Evolutionary conservation across 306 rosid species (phyloP).

Genomic region (Crotalaria pallida): DNA sequence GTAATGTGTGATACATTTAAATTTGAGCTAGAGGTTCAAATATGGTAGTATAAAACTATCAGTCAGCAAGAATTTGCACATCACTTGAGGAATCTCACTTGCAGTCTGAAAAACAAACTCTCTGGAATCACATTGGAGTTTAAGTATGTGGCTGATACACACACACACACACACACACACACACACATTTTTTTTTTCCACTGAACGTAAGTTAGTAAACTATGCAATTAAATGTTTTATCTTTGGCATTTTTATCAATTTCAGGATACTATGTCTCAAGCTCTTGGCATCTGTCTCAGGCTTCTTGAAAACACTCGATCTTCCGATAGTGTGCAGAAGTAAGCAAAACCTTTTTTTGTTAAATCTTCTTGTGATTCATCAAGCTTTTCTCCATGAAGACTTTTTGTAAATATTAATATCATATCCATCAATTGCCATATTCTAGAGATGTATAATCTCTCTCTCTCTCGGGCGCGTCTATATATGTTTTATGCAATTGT

Average conservation of each 20-base stretch:
- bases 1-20: neutral
- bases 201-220: neutral
- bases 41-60: neutral
- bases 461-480: constrained; percentile 19
- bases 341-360: constrained; percentile 16
- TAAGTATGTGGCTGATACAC: constrained; percentile 4
- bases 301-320: constrained; percentile 85
- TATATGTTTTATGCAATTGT: constrained; percentile 31
- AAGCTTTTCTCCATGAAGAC: neutral
- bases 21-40: neutral
- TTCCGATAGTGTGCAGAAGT: constrained; percentile 91
- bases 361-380: constrained; percentile 7
- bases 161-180: no score
- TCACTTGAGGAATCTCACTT: neutral
- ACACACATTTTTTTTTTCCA: constrained; percentile 13
- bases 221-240: neutral
- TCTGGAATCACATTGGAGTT: constrained; percentile 5
- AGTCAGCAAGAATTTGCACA: neutral
- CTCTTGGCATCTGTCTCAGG: constrained; percentile 91
- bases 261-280: constrained; percentile 88
- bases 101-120: neutral
- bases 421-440: neutral
- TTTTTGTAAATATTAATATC: constrained; percentile 6
- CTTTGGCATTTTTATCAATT: constrained; percentile 7
- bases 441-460: neutral